phyloP scores from a whole-genome alignment of 768 basidiomycete genomes.

The Lactifluus pinguis region DNA sequence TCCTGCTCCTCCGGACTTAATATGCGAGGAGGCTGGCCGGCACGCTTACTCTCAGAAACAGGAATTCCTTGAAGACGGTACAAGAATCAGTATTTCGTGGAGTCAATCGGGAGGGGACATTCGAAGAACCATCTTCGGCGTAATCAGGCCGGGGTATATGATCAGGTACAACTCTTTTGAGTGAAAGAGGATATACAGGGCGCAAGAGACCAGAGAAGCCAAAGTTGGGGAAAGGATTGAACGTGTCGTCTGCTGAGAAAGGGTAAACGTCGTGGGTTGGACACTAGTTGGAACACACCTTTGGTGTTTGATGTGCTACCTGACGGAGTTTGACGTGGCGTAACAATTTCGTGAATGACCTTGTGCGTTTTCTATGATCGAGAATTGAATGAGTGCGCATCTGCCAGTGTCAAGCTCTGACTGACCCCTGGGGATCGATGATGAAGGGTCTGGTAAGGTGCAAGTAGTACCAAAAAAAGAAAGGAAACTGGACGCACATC shows the following conservation, averaged over 20 bases:
- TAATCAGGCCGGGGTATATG: conserved; percentile 89
- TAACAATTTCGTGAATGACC: conserved; percentile 57
- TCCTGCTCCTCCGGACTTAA: conserved; percentile 69
- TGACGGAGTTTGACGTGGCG: conserved; percentile 23
- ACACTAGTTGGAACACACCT: conserved; percentile 14
- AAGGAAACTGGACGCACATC: conserved; percentile 51
- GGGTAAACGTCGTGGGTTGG: background rate
- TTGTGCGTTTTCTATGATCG: conserved; percentile 70
- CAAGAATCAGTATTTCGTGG: conserved; percentile 10
- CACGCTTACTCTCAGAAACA: conserved; percentile 44
- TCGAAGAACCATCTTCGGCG: conserved; percentile 51
- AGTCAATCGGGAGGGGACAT: background rate
- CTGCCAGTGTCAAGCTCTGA: conserved; percentile 23
- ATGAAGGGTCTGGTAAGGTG: conserved; percentile 2
- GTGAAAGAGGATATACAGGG: conserved; percentile 83
- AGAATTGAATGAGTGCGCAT: background rate
- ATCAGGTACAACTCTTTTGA: conserved; percentile 64
- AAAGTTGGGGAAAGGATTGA: conserved; percentile 71
- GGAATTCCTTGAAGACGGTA: conserved; percentile 41
- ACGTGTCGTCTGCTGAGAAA: conserved; percentile 52
- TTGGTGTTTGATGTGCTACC: conserved; percentile 24
- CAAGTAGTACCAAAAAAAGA: conserved; percentile 2
- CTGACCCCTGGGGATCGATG: conserved; percentile 6
- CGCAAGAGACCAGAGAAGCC: conserved; percentile 71
- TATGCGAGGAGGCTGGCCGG: conserved; percentile 56